Base-by-base conservation (phyloP, 2,329 filamentous ascomycete genomes). In the Clonostachys sp. region DNA sequence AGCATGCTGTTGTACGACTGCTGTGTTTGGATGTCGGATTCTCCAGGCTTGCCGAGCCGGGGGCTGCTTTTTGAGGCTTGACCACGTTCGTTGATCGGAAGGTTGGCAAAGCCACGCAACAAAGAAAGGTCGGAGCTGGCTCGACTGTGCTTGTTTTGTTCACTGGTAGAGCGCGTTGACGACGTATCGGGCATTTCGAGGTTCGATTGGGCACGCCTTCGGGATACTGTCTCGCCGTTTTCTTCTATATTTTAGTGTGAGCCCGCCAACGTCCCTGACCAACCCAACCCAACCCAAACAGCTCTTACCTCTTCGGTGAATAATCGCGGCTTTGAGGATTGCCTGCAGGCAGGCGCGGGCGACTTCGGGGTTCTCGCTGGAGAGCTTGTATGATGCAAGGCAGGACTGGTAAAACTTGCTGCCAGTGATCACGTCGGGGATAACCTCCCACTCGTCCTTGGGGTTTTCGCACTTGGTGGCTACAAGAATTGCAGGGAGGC, bases 391-490 rank as follows among this genome's bases (percentile, higher is more conserved):
- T 46, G 86, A 82, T 51, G 83, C 81, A 51, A 92, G 77, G 56
- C 82, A 86, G 14, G 86, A 77, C 50, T 86, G 78, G 55, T 87
- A 88, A 53, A 80, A 73, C 44, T 78, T 68, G 58, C 88, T 84
- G 48, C 65, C 67, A 42, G 78, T 71, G 41, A 94, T 77, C 47
- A 72, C 78, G 30, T 82, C 75, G 13, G 86, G 80, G 59, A 92
- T 83, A 48, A 95, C 75, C 61, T 89, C 80, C 59, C 87, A 84
- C 50, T 82, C 73, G 49, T 80, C 77, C 52, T 85, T 80, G 43
- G 86, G 83, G 45, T 83, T 80, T 64, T 96, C 92, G 72, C 89
- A 95, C 74, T 96, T 96, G 65, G 86, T 92, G 47, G 90, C 89
- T 45, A 95, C 88, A 40, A 96, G 78, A 52, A 92, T 78, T 46